Evolutionary conservation across 805 yeast genomes (phyloP), one percentile per base, ranked within the genome.

Genomic region (Cyberlindnera euphorbiiphila): DNA sequence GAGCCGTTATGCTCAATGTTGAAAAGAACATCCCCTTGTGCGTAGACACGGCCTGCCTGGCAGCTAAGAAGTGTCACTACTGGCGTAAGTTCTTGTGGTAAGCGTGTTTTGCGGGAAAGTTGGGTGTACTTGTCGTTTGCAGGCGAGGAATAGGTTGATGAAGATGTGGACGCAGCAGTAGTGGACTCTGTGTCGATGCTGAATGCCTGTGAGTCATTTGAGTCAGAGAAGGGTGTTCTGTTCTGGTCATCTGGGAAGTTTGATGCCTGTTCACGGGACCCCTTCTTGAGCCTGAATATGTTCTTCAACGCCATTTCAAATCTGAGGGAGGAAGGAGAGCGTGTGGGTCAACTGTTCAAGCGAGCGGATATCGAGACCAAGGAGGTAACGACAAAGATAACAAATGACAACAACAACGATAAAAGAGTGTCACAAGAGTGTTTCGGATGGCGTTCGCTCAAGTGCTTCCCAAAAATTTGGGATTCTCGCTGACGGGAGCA

Each of bases 41-140:
- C 21, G 57, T 86, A 85, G 7, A 74, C 66, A 32, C 95, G 68
- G 17, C 76, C 69, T 44, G 76, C 76, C 53, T 86, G 95, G 14
- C 88, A 78, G 31, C 74, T 73, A 38, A 84, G 66, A 46, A 86
- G 66, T 15, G 85, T 79, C 25, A 85, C 72, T 9, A 84, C 71
- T 0, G 95, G 94, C 12, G 76, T 60, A 54, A 86, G 66, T 53
- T 85, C 91, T 12, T 75, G 74, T 0, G 88, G 84, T 13, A 45
- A 16, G n/a, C 37, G 32, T 1, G 32, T 25, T 4, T 32, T 29
- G 67, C 54, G 27, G 4, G 32, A 32, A 5, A 42, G 31, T 20
- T 35, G 39, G 5, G 33, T 13, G 29, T 44, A 48, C 19, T 49
- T 46, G 17, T 33, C 37, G 19, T 39, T 40, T 14, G 43, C 37